Evolutionary conservation across 495 filamentous ascomycete genomes (phyloP), one percentile per base, ranked within the genome.

Genomic region (Penicillium steckii): DNA sequence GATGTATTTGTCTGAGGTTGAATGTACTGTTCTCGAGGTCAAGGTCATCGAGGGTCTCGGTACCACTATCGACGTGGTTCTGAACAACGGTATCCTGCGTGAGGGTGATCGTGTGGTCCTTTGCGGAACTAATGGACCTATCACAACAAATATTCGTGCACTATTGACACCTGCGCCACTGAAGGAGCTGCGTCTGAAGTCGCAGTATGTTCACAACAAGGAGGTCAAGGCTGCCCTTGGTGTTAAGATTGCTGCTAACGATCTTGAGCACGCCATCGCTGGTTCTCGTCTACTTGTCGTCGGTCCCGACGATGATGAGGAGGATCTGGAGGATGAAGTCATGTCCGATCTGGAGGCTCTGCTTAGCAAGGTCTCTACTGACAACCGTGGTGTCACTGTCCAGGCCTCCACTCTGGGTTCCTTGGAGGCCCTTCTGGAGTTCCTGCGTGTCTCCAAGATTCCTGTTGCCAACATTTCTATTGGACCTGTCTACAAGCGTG

Each of bases 11-110:
- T 94, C 91, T 9, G 92, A 97, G 72, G 90, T 99, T 22, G 91
- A 99, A 73, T 93, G 89, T 70, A 99, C 95, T 5, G 93, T 99
- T 37, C 84, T 99, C 25, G 95, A 99, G 75, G 95, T 99, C 60
- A 99, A 99, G 80, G 89, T 94, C 17, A 96, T 99, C 51, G 95
- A 99, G 69, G 95, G 95, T 69, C 86, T 97, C 50, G 95, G 95
- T 66, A 97, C 95, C 64, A 99, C 95, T 41, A 99, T 99, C 62
- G 95, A 99, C 68, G 95, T 99, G 52, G 85, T 99, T 56, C 76
- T 99, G 40, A 94, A 89, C 27, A 99, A 99, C 76, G 95, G 95
- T 81, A 85, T 96, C 44, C 82, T 99, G 29, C 82, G 86, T 43
- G 95, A 99, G 73, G 95, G 95, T 55, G 95, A 99, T 63, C 86